Percentiles rank a stretch among this genome's conserved stretches.
Conservation (phyloP, 2,329 filamentous ascomycete species). For the Graphiopsis chlorocephala region DNA sequence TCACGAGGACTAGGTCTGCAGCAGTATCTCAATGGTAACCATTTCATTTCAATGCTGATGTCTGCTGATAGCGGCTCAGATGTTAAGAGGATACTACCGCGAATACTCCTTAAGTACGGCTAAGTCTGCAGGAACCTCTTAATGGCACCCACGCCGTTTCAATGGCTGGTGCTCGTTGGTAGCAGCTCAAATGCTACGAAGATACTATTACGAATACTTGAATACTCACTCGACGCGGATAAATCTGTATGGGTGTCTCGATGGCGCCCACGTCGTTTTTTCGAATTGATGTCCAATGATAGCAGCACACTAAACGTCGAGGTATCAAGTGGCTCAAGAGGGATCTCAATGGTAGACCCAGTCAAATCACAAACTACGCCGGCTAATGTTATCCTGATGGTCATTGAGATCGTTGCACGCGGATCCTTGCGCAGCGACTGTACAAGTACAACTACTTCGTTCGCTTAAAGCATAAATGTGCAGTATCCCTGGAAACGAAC, state of each 20-base stretch:
- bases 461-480: too few relatives aligned
- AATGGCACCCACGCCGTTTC: not conserved
- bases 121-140: not conserved
- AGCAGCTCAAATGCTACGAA: not conserved
- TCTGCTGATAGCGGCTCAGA: not conserved
- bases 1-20: not conserved
- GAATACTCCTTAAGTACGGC: not conserved
- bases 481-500: not conserved
- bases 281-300: not conserved
- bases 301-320: not conserved
- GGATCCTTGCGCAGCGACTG: not conserved
- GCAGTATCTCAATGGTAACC: not conserved
- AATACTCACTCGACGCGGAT: too few relatives aligned
- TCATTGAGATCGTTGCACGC: not conserved
- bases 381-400: not conserved
- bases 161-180: not conserved
- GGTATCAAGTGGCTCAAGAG: not conserved
- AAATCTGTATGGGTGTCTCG: too few relatives aligned
- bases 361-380: not conserved
- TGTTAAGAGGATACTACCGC: not conserved
- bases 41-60: not conserved
- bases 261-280: not conserved
- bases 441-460: not conserved
- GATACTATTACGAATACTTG: not conserved
- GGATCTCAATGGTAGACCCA: not conserved